Conservation (phyloP, 2,329 filamentous ascomycete species). For the Aspergillus costaricaensis region DNA sequence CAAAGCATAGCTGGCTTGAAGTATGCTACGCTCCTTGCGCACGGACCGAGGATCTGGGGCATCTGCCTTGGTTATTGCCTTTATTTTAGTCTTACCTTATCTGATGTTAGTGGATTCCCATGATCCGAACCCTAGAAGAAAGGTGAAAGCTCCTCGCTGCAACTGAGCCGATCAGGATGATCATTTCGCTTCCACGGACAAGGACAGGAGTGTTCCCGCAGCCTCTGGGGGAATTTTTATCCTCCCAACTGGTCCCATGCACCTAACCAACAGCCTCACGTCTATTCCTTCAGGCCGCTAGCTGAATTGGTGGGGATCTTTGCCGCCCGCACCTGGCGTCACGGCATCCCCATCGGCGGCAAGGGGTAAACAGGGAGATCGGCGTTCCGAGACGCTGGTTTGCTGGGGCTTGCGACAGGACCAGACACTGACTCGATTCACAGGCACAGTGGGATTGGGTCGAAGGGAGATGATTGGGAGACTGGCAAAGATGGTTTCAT, state of each 20-base stretch:
- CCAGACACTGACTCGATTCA: not conserved
- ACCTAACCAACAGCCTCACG: not conserved
- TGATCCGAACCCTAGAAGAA: not conserved
- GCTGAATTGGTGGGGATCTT: not conserved
- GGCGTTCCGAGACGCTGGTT: not conserved
- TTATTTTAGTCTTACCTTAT: not conserved
- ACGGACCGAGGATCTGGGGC: not conserved
- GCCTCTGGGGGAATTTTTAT: not conserved
- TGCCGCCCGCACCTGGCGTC: not conserved
- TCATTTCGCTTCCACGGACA: not conserved
- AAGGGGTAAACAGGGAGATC: not conserved
- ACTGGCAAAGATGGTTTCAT: not conserved
- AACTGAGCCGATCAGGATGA: not conserved
- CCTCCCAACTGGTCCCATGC: not conserved
- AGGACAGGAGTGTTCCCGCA: too few species aligned
- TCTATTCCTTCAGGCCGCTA: not conserved
- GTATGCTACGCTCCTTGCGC: conserved; percentile 3
- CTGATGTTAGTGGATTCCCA: not conserved
- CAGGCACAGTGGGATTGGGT: not conserved
- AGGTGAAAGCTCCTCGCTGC: too few species aligned
- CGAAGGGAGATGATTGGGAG: not conserved
- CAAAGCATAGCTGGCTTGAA: not conserved
- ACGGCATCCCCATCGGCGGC: not conserved
- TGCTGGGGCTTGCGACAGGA: not conserved
- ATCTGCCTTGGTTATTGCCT: not conserved